Evolutionary conservation across 2,329 filamentous ascomycete species (phyloP), one percentile per base, ranked within the genome.

Genomic region (Teratosphaeriaceae sp.): DNA sequence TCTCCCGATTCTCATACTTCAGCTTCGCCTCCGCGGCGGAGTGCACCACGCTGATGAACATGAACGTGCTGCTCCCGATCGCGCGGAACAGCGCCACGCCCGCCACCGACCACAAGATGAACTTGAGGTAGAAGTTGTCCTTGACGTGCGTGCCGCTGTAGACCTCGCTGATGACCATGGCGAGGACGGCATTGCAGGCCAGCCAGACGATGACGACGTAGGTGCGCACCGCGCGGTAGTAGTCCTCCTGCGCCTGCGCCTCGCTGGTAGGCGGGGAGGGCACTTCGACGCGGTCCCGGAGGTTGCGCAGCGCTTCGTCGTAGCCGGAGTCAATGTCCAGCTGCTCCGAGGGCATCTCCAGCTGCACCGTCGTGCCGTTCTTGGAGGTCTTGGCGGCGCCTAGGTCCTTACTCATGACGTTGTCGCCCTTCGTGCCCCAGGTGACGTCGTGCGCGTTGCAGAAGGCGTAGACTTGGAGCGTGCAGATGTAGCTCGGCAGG

Each of bases 401-500:
- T 1, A 98, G 80, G 62, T 98, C 94, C 6, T 85, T 96, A 65
- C 87, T 84, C 57, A 92, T 83, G 26, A 94, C 81, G 65, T 98
- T 98, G 74, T 98, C 92, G 44, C 92, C 92, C 69, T 98, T 98
- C 35, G 92, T 98, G 34, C 92, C 92, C 92, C 92, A 98, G 0
- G 89, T 94, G 16, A 98, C 88, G 63, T 98, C 92, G 76, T 98
- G 92, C 0, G 90, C 94, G 70, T 98, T 98, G 73, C 92, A 97
- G 67, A 98, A 98, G 33, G 92, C 92, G 68, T 98, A 98, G 16
- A 97, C 88, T 66, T 98, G 92, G 2, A 98, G 76, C 0, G 88
- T 97, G 71, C 92, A 97, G 66, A 98, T 94, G 71, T 97, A 98
- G 29, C 76, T 83, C 0, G 92, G 92, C 26, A 98, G 74, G 20